phyloP scores from a whole-genome alignment of 257 asterid genomes.

The Lavandula angustifolia region DNA sequence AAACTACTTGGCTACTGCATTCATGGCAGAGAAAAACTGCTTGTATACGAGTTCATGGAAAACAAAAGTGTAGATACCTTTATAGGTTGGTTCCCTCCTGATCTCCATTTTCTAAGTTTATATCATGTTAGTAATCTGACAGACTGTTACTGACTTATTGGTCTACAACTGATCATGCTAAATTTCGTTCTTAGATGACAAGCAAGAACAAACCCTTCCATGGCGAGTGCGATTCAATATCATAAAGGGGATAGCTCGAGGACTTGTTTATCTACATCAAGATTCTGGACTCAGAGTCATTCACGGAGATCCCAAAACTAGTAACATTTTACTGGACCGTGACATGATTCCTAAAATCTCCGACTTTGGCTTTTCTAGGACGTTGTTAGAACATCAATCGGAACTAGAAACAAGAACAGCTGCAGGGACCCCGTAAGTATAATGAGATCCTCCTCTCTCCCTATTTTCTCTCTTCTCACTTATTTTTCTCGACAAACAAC shows the following conservation, averaged over 20 bases:
- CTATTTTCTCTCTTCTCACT: background rate
- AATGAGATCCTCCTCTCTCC: background rate
- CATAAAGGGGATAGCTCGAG: constrained; percentile 31
- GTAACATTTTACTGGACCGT: constrained; percentile 32
- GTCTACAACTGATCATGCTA: background rate
- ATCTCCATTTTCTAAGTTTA: background rate
- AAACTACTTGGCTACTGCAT: constrained; percentile 35
- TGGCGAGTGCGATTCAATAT: constrained; percentile 35
- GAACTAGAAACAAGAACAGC: constrained; percentile 9
- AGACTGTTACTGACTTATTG: background rate
- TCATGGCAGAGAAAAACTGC: constrained; percentile 10
- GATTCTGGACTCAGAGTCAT: constrained; percentile 22
- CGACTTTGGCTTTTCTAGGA: constrained; percentile 17
- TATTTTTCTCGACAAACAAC: background rate
- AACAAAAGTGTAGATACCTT: constrained; percentile 17
- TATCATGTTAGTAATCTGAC: background rate
- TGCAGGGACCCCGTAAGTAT: constrained; percentile 15
- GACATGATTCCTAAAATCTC: constrained; percentile 37
- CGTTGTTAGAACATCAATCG: constrained; percentile 10
- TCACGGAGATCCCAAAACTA: constrained; percentile 19
- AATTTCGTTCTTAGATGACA: constrained; percentile 14
- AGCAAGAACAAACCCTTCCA: background rate
- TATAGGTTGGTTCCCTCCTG: constrained; percentile 9
- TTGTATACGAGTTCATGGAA: constrained; percentile 33
- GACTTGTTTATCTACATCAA: constrained; percentile 35